Evolutionary conservation across 768 basidiomycete species (phyloP).

Genomic region (Lactarius indigo): DNA sequence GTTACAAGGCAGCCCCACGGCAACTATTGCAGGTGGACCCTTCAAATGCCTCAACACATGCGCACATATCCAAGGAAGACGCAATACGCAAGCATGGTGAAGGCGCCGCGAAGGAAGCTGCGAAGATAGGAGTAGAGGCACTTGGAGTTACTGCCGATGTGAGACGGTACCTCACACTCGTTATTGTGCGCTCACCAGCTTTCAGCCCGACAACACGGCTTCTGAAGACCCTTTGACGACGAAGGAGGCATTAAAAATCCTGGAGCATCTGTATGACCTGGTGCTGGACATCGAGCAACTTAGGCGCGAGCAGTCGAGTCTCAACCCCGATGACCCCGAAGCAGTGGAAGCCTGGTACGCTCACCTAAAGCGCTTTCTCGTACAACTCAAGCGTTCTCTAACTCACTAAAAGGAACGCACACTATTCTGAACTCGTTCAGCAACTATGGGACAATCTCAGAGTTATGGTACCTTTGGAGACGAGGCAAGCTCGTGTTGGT

Average conservation of each 20-base stretch:
- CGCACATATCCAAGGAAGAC: slow-evolving; percentile 54
- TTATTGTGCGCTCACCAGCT: slow-evolving; percentile 3
- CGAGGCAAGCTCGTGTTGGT: slow-evolving; percentile 54
- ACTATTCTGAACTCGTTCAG: slow-evolving; percentile 57
- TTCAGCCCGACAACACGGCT: slow-evolving; percentile 59
- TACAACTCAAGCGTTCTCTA: neutral
- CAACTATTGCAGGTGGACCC: slow-evolving; percentile 89
- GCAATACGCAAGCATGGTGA: slow-evolving; percentile 41
- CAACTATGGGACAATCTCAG: slow-evolving; percentile 76
- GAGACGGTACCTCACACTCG: slow-evolving; percentile 23
- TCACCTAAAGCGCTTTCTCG: neutral
- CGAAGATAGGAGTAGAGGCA: slow-evolving; percentile 71
- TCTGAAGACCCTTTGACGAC: slow-evolving; percentile 72
- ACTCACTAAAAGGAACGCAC: slow-evolving; percentile 46
- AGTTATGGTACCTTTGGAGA: slow-evolving; percentile 90
- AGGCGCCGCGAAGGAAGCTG: slow-evolving; percentile 68
- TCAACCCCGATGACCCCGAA: slow-evolving; percentile 48
- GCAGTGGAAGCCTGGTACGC: slow-evolving; percentile 43
- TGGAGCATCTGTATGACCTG: slow-evolving; percentile 84
- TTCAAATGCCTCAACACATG: slow-evolving; percentile 41
- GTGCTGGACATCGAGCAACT: slow-evolving; percentile 84
- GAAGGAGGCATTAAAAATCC: slow-evolving; percentile 69
- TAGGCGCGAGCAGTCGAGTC: slow-evolving; percentile 67
- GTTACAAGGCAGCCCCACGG: slow-evolving; percentile 94
- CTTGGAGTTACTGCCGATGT: slow-evolving; percentile 59